Percentiles rank a stretch among this genome's conserved stretches.
Evolutionary conservation across 768 basidiomycete species (phyloP).

Genomic region (Suillus cothurnatus): DNA sequence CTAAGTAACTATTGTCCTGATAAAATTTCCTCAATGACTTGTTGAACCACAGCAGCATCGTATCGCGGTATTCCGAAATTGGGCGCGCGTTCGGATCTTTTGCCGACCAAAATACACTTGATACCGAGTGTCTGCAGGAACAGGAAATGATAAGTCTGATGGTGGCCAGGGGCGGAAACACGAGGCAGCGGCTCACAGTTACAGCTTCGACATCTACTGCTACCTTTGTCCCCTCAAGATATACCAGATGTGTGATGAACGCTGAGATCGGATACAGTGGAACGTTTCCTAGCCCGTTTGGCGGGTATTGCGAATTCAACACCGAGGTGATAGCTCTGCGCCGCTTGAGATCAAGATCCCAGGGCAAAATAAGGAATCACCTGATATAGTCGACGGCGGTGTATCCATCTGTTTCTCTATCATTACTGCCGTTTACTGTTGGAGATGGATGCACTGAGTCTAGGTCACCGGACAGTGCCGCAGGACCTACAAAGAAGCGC

Average conservation of each 20-base stretch:
- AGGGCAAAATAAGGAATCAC: slow-evolving; percentile 40
- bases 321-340: slow-evolving; percentile 68
- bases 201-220: slow-evolving; percentile 61
- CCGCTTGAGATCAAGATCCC: slow-evolving; percentile 13
- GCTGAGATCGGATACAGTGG: slow-evolving; percentile 74
- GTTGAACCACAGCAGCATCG: slow-evolving; percentile 46
- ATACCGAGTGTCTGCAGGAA: slow-evolving; percentile 56
- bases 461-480: slow-evolving; percentile 1
- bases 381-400: slow-evolving; percentile 81
- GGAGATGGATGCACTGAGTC: slow-evolving; percentile 13
- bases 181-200: slow-evolving; percentile 48
- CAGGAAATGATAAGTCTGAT: slow-evolving; percentile 7
- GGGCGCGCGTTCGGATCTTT: slow-evolving; percentile 17
- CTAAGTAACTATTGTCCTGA: slow-evolving; percentile 1
- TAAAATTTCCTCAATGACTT: slow-evolving; percentile 42
- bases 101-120: slow-evolving; percentile 53
- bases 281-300: slow-evolving; percentile 60
- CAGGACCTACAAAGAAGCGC: slow-evolving; percentile 73
- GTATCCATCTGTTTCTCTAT: slow-evolving; percentile 88
- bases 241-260: slow-evolving; percentile 85
- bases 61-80: slow-evolving; percentile 39
- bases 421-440: slow-evolving; percentile 84
- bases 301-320: slow-evolving; percentile 61
- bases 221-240: slow-evolving; percentile 65
- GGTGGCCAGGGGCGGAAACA: slow-evolving; percentile 8